Percentiles rank a stretch among this genome's conserved stretches.
Evolutionary conservation across 1,284 basidiomycete genomes (phyloP).

Genomic region (Boletus semigastroideus): DNA sequence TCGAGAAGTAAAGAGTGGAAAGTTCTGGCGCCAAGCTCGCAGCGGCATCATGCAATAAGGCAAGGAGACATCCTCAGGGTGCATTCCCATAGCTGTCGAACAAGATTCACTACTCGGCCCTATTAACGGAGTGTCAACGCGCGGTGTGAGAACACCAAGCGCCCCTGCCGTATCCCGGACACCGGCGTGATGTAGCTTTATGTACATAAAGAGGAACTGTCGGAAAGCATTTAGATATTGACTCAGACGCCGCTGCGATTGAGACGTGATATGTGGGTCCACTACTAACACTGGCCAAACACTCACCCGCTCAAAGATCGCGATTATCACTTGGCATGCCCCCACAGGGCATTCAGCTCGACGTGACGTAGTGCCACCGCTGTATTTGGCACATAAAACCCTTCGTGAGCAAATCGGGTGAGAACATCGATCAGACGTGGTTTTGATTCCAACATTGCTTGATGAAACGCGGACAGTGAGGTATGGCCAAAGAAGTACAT

Average conservation of each 20-base stretch:
- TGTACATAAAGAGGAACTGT: no score
- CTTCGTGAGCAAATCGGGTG: neutral
- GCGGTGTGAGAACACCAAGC: no score
- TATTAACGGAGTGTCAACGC: neutral
- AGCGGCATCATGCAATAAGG: neutral
- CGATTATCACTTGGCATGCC: no score
- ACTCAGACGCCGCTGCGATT: no score
- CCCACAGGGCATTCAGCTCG: no score
- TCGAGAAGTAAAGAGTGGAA: neutral
- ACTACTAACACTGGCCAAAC: no score
- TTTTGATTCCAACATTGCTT: neutral
- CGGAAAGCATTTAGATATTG: no score
- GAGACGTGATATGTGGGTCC: no score
- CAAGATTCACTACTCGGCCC: neutral
- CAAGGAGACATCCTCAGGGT: neutral
- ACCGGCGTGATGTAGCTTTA: no score
- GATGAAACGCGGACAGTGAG: constrained; percentile 8
- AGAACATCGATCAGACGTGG: neutral
- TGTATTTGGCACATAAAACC: neutral
- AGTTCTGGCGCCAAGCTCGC: neutral
- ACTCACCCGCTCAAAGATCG: no score
- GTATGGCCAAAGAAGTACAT: constrained; percentile 16
- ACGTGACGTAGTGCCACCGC: no score
- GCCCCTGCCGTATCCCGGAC: no score
- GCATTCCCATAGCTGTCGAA: neutral